These are phyloP conservation scores for Hypoxylon cercidicola DNA, from an alignment of 495 filamentous ascomycete species.

Conservation along the genomic window DNA sequence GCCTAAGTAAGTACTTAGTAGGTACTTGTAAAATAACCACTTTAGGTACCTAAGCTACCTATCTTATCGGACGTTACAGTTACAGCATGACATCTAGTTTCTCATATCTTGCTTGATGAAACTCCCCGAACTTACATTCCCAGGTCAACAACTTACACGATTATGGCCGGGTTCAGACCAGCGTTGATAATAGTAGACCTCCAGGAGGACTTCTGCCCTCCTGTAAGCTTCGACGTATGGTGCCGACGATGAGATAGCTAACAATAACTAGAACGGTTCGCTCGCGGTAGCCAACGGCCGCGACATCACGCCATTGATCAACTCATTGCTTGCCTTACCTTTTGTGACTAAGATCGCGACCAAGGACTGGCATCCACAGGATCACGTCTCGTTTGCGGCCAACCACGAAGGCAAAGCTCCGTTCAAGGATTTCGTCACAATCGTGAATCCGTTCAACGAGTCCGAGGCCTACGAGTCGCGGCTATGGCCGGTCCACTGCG, in stretches of 20 bases:
- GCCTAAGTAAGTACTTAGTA: too few species aligned
- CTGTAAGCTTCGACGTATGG: conserved; percentile 62
- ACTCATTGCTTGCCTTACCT: conserved; percentile 76
- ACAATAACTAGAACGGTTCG: conserved; percentile 72
- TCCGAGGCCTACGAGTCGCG: conserved; percentile 71
- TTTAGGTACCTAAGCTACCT: too few species aligned
- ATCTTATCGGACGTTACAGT: too few species aligned
- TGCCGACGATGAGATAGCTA: conserved; percentile 14
- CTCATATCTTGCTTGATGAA: conserved; percentile 1
- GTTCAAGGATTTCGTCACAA: conserved; percentile 69
- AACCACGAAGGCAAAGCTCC: conserved; percentile 78
- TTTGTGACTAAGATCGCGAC: conserved; percentile 82
- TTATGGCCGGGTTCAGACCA: conserved; percentile 48
- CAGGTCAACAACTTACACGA: neutral
- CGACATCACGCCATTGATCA: conserved; percentile 73
- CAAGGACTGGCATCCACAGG: conserved; percentile 84
- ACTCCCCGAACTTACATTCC: neutral
- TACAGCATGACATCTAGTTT: neutral
- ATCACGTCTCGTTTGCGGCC: conserved; percentile 90
- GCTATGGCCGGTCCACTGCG: conserved; percentile 92
- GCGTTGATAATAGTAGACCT: conserved; percentile 80
- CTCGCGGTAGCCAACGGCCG: conserved; percentile 81
- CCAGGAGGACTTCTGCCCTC: conserved; percentile 97
- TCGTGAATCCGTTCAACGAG: conserved; percentile 74
- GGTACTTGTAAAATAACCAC: too few species aligned